These are phyloP conservation scores for Colletotrichum sp. DNA, from an alignment of 2,329 filamentous ascomycete genomes.

Conservation along the genomic window DNA sequence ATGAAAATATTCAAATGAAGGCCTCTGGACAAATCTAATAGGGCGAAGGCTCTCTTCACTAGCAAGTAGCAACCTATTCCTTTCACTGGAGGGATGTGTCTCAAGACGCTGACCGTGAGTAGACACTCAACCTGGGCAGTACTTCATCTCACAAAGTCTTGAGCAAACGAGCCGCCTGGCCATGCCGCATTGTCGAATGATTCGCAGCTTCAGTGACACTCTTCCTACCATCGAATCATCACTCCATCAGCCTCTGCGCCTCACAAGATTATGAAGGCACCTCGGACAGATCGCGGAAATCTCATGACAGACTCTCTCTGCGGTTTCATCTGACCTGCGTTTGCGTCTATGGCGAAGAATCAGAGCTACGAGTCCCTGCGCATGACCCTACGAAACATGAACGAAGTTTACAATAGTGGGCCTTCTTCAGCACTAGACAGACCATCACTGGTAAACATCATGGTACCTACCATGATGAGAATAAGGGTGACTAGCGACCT, in stretches of 20 bases:
- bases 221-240: background rate
- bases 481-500: background rate
- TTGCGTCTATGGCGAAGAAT: background rate
- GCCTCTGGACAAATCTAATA: background rate
- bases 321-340: background rate
- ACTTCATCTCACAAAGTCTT: background rate
- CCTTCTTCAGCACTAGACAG: background rate
- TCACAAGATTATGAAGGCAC: background rate
- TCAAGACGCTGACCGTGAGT: background rate
- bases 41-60: background rate
- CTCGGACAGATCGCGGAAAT: rapidly evolving
- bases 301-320: background rate
- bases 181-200: background rate
- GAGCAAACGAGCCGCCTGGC: no score
- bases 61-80: background rate
- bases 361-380: background rate
- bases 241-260: rapidly evolving
- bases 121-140: background rate
- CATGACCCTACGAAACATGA: background rate
- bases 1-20: background rate
- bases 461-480: background rate
- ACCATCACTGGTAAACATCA: background rate
- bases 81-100: background rate
- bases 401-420: background rate
- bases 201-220: background rate